phyloP scores from a whole-genome alignment of 169 alveolate species.

The Theileria luwenshuni region DNA sequence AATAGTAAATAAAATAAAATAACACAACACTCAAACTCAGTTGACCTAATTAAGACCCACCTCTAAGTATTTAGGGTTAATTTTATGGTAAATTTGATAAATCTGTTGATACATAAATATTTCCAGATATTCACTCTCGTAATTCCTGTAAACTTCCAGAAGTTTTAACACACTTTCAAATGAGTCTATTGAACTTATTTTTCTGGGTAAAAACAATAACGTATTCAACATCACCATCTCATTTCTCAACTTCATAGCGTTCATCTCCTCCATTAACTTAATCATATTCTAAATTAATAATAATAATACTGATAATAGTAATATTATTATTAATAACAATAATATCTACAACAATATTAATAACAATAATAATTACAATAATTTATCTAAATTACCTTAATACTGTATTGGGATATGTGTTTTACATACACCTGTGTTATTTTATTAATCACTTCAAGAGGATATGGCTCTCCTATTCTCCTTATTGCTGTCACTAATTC shows the following conservation, averaged over 20 bases:
- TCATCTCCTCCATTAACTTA: slow-evolving; percentile 18
- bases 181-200: slow-evolving; percentile 29
- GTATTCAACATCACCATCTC: slow-evolving; percentile 24
- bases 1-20: too few relatives aligned
- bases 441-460: neutral
- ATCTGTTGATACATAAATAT: slow-evolving; percentile 32
- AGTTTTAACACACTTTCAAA: slow-evolving; percentile 33
- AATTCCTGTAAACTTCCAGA: neutral
- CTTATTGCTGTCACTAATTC: slow-evolving; percentile 4
- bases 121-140: slow-evolving; percentile 37
- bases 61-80: slow-evolving; percentile 15
- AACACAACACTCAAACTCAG: too few relatives aligned
- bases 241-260: slow-evolving; percentile 16
- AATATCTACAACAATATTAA: too few relatives aligned
- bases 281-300: slow-evolving; percentile 28
- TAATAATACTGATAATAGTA: neutral
- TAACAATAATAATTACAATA: neutral
- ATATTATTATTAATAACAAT: too few relatives aligned
- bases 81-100: slow-evolving; percentile 42
- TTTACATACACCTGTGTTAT: slow-evolving; percentile 11
- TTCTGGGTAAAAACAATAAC: slow-evolving; percentile 28
- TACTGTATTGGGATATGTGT: slow-evolving; percentile 23
- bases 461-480: slow-evolving; percentile 27
- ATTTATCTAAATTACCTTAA: slow-evolving; percentile 8
- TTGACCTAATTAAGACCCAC: neutral